Evolutionary conservation across 257 asterid species (phyloP).

Genomic region (Primulina tabacum): DNA sequence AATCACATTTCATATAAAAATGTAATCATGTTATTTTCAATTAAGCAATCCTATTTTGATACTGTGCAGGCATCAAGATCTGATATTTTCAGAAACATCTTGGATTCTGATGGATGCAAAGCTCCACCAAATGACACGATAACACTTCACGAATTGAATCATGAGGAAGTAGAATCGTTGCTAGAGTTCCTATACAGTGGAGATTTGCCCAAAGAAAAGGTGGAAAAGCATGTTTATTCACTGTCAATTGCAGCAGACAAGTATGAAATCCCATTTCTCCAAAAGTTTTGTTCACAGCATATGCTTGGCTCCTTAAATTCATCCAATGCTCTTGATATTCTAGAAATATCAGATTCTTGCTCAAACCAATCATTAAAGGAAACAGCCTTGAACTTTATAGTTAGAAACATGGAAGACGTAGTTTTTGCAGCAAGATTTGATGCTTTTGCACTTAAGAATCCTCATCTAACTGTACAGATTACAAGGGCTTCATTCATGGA

Average conservation of each 20-base stretch:
- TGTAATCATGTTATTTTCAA: neutral
- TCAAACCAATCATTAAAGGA: slow-evolving; percentile 60
- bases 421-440: slow-evolving; percentile 75
- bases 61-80: slow-evolving; percentile 70
- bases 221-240: slow-evolving; percentile 65
- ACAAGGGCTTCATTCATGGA: slow-evolving; percentile 88
- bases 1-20: neutral
- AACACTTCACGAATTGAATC: slow-evolving; percentile 57
- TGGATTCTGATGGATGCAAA: slow-evolving; percentile 80
- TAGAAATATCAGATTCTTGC: slow-evolving; percentile 80
- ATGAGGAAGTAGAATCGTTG: slow-evolving; percentile 57
- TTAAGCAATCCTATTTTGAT: neutral
- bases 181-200: slow-evolving; percentile 77
- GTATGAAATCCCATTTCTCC: slow-evolving; percentile 73
- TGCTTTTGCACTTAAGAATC: slow-evolving; percentile 83
- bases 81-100: slow-evolving; percentile 53
- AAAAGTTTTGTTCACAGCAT: slow-evolving; percentile 60
- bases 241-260: slow-evolving; percentile 86
- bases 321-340: slow-evolving; percentile 64
- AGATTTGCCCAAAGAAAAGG: slow-evolving; percentile 51
- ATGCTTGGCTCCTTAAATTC: slow-evolving; percentile 69
- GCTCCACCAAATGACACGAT: slow-evolving; percentile 64
- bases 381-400: slow-evolving; percentile 66
- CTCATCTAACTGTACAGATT: slow-evolving; percentile 84
- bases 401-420: slow-evolving; percentile 81